Evolutionary conservation across 2,329 filamentous ascomycete species (phyloP).

Genomic region (Canariomyces notabilis): DNA sequence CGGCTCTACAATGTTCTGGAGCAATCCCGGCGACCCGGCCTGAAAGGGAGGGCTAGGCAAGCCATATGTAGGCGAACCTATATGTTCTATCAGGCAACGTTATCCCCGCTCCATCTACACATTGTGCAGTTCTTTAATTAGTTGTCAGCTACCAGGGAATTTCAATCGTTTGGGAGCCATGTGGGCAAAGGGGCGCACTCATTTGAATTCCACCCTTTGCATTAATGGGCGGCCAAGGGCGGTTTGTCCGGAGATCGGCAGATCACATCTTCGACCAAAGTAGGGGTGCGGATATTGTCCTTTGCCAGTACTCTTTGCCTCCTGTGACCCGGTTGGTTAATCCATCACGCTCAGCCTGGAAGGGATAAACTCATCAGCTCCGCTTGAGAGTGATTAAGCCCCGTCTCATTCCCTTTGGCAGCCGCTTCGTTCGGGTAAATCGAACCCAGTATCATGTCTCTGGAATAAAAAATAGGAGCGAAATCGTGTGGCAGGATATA

Average conservation of each 20-base stretch:
- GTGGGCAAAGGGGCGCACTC: conserved; percentile 1
- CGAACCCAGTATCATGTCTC: too few species aligned
- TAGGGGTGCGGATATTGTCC: conserved; percentile 15
- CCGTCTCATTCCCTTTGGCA: background rate
- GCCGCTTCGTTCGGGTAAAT: background rate
- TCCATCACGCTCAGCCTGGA: conserved; percentile 16
- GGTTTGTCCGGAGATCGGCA: conserved; percentile 18
- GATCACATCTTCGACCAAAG: conserved; percentile 17
- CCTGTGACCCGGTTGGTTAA: conserved; percentile 13
- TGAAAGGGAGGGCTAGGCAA: too few species aligned
- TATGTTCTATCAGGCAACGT: background rate
- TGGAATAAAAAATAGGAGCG: too few species aligned
- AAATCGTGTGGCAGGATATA: too few species aligned
- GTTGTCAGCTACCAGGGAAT: conserved; percentile 17
- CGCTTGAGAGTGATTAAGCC: conserved; percentile 2
- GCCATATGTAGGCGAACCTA: too few species aligned
- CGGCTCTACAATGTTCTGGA: too few species aligned
- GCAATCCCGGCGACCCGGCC: too few species aligned
- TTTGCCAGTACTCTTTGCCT: background rate
- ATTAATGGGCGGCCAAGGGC: conserved; percentile 4
- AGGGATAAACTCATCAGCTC: conserved; percentile 15
- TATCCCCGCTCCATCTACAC: conserved; percentile 22
- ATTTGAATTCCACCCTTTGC: conserved; percentile 5
- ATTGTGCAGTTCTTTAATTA: conserved; percentile 23
- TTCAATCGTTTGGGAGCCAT: conserved; percentile 18